These are phyloP conservation scores for Dactylonectria macrodidyma DNA, from an alignment of 2,329 filamentous ascomycete species.

Conservation along the genomic window DNA sequence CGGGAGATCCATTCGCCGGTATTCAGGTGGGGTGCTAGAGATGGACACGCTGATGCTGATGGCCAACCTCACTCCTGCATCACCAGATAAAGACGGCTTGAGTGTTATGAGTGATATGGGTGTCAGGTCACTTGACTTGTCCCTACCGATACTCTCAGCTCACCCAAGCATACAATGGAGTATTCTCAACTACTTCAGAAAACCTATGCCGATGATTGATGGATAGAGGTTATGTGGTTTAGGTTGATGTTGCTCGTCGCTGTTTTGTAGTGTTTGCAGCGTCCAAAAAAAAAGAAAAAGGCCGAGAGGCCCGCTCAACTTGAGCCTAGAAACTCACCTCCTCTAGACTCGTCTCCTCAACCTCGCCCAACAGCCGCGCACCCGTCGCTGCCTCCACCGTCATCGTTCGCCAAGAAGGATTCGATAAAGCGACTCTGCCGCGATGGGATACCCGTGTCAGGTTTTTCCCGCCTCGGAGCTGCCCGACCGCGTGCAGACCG, in stretches of 20 bases:
- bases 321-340: constrained; percentile 63
- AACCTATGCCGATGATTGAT: no score
- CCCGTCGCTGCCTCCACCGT: constrained; percentile 62
- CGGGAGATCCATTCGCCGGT: constrained; percentile 32
- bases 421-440: constrained; percentile 7
- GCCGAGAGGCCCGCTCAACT: constrained; percentile 29
- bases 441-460: constrained; percentile 72
- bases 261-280: constrained; percentile 33
- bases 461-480: constrained; percentile 69
- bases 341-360: constrained; percentile 71
- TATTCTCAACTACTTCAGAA: no score
- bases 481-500: constrained; percentile 63
- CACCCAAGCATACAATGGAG: neutral
- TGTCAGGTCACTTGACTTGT: constrained; percentile 1
- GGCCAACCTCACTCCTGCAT: constrained; percentile 1
- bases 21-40: neutral
- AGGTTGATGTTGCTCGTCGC: constrained; percentile 17
- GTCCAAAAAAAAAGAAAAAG: constrained; percentile 26
- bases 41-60: neutral
- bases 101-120: neutral
- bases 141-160: neutral
- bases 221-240: neutral
- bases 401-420: constrained; percentile 3
- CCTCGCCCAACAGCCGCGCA: constrained; percentile 65
- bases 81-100: neutral